Conservation (phyloP, 192 early-diverging fungal genomes). For the Entophlyctis helioformis region DNA sequence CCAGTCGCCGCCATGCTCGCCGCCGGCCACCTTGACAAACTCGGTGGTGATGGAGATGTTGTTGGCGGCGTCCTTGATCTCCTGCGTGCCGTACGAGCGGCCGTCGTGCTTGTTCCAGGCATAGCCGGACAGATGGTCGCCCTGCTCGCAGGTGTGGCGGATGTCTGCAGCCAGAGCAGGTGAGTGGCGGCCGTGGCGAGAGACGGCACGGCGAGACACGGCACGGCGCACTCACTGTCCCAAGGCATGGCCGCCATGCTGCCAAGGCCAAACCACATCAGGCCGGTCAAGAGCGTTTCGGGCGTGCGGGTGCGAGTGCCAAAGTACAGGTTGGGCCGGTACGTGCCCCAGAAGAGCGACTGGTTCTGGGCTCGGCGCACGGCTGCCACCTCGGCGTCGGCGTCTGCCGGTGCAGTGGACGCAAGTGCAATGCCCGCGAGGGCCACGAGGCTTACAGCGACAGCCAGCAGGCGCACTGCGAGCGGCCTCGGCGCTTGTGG, state of each 20-base stretch:
- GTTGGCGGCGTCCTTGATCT: slow-evolving; percentile 49
- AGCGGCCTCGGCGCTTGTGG: too few relatives aligned
- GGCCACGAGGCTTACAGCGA: too few relatives aligned
- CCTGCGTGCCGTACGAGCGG: slow-evolving; percentile 64
- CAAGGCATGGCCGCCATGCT: neutral
- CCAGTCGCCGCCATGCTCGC: slow-evolving; percentile 63
- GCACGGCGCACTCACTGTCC: neutral
- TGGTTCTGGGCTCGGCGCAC: slow-evolving; percentile 12
- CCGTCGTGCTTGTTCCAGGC: slow-evolving; percentile 83
- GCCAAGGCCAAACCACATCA: slow-evolving; percentile 92
- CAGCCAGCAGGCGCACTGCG: too few relatives aligned
- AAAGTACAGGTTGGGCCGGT: slow-evolving; percentile 89
- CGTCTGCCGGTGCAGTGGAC: too few relatives aligned
- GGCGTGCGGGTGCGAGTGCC: slow-evolving; percentile 69
- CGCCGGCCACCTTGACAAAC: slow-evolving; percentile 59
- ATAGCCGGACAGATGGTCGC: slow-evolving; percentile 66
- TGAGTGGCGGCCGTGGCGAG: neutral
- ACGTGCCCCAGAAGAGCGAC: slow-evolving; percentile 78
- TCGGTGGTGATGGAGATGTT: slow-evolving; percentile 60
- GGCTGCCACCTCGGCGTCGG: neutral
- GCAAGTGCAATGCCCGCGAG: too few relatives aligned
- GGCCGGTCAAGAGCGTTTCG: slow-evolving; percentile 69
- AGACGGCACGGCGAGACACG: too few relatives aligned
- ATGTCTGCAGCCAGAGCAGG: slow-evolving; percentile 37
- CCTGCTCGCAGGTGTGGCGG: slow-evolving; percentile 86